Base-by-base conservation (phyloP, 2,329 filamentous ascomycete genomes). In the Arthroderma uncinatum region DNA sequence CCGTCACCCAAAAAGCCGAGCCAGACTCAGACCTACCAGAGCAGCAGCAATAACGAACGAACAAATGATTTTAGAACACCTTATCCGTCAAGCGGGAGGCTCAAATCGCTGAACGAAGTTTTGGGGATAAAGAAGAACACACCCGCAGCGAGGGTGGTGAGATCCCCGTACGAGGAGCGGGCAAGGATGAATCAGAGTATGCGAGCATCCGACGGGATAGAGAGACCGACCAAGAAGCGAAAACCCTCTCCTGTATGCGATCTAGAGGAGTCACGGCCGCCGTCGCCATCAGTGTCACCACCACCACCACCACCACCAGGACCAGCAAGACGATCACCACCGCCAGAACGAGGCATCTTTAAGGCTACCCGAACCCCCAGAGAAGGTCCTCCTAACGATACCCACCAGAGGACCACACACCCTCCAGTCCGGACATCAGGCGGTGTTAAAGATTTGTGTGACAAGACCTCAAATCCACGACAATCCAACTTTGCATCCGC, bases 21-120 rank as follows among this genome's bases (percentile, higher is more conserved):
- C 7, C 21, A 8, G 3, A 23, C 10, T 16, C 21, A 16, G 21
- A 3, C 21, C 12, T 57, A 66, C 63, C 64, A 61, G 55, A 19
- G 30, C 14, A 34, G 16, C 12, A 19, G 12, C 30, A 34, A 34
- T 21, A 12, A 4, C 9, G 30, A 16, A 23, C 28, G 19, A 21
- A 58, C 66, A 4, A 59, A 61, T 16, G 59, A 64, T n/a, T 47
- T 65, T 52, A 58, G 62, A 53, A 60, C 66, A n/a, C 63, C 63
- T 1, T 59, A 62, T 44, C 60, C 64, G 1, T 48, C 44, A 21
- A 78, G 78, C 59, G 66, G 76, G 39, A 78, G 77, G 48, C 80
- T 80, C 28, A 81, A 79, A 62, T 80, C 82, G 2, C 68, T 86
- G 33, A 83, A 82, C 62, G 77, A 83, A 53, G 64, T 89, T 12